Percentiles rank a stretch among this genome's conserved stretches.
Evolutionary conservation across 1,139 yeast species (phyloP).

Genomic region (Starmera stellimalicola): DNA sequence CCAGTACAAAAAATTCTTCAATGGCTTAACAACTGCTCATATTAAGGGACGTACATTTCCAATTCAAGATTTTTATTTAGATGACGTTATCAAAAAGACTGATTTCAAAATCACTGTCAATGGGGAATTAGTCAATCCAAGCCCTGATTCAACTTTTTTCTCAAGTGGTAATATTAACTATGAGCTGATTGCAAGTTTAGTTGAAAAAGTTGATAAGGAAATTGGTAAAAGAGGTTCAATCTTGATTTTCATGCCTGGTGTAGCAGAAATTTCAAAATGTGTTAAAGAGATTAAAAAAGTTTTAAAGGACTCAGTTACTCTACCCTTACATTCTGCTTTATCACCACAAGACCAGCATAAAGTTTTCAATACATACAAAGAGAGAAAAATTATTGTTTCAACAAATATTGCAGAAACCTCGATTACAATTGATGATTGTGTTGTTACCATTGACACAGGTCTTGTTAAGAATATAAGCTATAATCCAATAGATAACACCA

Average conservation of each 20-base stretch:
- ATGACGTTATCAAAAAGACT: slow-evolving; percentile 45
- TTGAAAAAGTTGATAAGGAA: slow-evolving; percentile 40
- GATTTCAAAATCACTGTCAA: slow-evolving; percentile 38
- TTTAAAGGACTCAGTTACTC: slow-evolving; percentile 22
- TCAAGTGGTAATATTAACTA: slow-evolving; percentile 62
- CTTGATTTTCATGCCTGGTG: slow-evolving; percentile 82
- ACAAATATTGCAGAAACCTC: slow-evolving; percentile 88
- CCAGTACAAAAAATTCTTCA: slow-evolving; percentile 60
- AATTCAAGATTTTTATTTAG: slow-evolving; percentile 65
- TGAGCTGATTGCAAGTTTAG: slow-evolving; percentile 53
- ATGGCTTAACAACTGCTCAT: slow-evolving; percentile 41
- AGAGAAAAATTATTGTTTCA: slow-evolving; percentile 76
- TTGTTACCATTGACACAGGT: slow-evolving; percentile 85
- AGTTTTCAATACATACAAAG: slow-evolving; percentile 53
- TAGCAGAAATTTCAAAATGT: slow-evolving; percentile 71
- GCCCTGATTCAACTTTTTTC: slow-evolving; percentile 56
- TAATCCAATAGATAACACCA: slow-evolving; percentile 57
- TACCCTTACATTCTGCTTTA: slow-evolving; percentile 85
- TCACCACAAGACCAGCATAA: slow-evolving; percentile 72
- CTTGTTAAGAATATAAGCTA: slow-evolving; percentile 70
- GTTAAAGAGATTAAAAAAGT: slow-evolving; percentile 22
- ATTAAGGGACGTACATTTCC: slow-evolving; percentile 94
- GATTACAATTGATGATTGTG: slow-evolving; percentile 89
- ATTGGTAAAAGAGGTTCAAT: slow-evolving; percentile 61
- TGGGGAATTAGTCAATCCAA: slow-evolving; percentile 35